Percentiles rank a stretch among this genome's conserved stretches.
Evolutionary conservation across 306 rosid genomes (phyloP).

Genomic region (Cucurbita maxima): DNA sequence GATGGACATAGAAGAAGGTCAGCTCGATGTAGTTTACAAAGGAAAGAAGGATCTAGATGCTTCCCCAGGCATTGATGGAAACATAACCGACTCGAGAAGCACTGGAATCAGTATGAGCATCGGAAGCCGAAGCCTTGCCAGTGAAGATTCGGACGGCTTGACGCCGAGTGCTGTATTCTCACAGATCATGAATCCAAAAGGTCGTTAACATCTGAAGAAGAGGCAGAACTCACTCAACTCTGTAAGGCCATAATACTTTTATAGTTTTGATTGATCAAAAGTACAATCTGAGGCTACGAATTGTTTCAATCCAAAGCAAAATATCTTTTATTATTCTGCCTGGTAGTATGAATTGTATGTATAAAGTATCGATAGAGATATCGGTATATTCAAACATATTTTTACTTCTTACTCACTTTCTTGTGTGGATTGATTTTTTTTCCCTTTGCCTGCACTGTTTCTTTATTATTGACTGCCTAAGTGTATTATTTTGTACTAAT

Average conservation of each 20-base stretch:
- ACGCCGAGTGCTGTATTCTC: constrained; percentile 97
- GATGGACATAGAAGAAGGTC: constrained; percentile 38
- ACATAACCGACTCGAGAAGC: constrained; percentile 76
- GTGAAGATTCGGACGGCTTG: constrained; percentile 90
- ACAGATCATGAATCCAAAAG: constrained; percentile 98
- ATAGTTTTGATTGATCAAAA: background rate
- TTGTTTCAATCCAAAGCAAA: background rate
- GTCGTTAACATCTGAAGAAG: constrained; percentile 41
- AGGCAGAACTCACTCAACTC: background rate
- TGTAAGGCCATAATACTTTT: background rate
- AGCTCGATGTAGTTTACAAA: constrained; percentile 22
- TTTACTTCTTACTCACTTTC: background rate
- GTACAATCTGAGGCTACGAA: background rate
- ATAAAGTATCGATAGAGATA: background rate
- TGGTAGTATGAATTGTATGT: background rate
- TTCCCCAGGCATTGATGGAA: constrained; percentile 35
- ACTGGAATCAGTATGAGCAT: constrained; percentile 92
- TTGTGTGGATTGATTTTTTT: background rate
- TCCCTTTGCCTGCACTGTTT: background rate
- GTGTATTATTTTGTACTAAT: background rate
- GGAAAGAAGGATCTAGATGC: constrained; percentile 60
- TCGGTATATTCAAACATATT: background rate
- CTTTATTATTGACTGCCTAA: background rate
- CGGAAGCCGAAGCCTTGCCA: constrained; percentile 94
- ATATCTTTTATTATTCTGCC: background rate